Conservation (phyloP, 495 filamentous ascomycete genomes). For the Xylaria longipes region DNA sequence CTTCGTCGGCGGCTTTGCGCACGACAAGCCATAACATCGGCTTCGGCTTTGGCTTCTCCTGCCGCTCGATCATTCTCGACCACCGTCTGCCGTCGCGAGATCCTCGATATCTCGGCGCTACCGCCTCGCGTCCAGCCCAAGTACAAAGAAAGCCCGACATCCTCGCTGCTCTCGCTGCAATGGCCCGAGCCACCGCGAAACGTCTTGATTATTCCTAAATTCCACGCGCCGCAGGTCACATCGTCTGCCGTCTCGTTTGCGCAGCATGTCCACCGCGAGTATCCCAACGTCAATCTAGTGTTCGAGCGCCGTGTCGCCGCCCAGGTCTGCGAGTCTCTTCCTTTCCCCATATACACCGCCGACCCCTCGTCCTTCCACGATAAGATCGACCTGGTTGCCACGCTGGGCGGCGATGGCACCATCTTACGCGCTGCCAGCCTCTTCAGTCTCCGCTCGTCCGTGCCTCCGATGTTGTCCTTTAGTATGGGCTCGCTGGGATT, state of each 20-base stretch:
- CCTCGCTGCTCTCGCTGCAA: conserved; percentile 76
- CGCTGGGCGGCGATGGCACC: conserved; percentile 93
- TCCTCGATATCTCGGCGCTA: conserved; percentile 58
- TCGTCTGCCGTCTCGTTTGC: conserved; percentile 78
- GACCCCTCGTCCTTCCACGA: conserved; percentile 53
- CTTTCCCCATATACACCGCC: conserved; percentile 78
- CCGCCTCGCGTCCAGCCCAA: conserved; percentile 60
- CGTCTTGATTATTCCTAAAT: conserved; percentile 87
- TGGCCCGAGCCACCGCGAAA: conserved; percentile 93
- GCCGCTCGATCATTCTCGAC: conserved; percentile 52
- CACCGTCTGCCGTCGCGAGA: conserved; percentile 47
- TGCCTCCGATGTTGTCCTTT: conserved; percentile 93
- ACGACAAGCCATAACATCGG: neutral
- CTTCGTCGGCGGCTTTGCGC: neutral
- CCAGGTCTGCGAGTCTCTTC: conserved; percentile 72
- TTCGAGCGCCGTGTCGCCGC: conserved; percentile 79
- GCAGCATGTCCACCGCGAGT: conserved; percentile 78
- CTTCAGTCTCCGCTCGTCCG: conserved; percentile 79
- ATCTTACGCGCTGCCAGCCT: conserved; percentile 90
- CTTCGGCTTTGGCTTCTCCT: conserved; percentile 9
- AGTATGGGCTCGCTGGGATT: conserved; percentile 97
- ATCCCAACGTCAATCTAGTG: conserved; percentile 80
- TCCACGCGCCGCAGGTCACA: conserved; percentile 72
- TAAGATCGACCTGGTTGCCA: conserved; percentile 86
- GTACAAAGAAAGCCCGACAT: conserved; percentile 53